These are phyloP conservation scores for Melocanna baccifera DNA, from an alignment of 176 grass and related monocot species.

Conservation along the genomic window DNA sequence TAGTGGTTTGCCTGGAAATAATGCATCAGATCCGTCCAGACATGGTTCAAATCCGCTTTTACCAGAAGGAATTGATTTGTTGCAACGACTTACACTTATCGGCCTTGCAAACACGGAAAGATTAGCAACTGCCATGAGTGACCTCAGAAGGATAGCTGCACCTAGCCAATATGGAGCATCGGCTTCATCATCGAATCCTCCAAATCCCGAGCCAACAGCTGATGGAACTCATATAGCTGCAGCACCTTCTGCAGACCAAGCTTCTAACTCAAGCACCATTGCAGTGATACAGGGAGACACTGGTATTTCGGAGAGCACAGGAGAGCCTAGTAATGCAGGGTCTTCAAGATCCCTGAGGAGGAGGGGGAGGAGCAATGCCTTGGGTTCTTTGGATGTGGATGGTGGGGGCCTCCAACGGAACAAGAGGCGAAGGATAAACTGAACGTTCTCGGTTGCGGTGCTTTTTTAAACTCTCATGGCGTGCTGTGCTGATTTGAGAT, in stretches of 20 bases:
- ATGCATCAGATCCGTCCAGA: slow-evolving; percentile 38
- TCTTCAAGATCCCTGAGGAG: slow-evolving; percentile 66
- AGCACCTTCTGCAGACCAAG: slow-evolving; percentile 70
- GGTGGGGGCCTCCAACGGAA: slow-evolving; percentile 48
- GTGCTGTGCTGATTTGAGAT: slow-evolving; percentile 26
- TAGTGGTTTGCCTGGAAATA: slow-evolving; percentile 39
- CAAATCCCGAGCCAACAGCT: slow-evolving; percentile 43
- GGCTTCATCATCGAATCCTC: slow-evolving; percentile 50
- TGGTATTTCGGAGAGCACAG: slow-evolving; percentile 33
- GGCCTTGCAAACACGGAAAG: slow-evolving; percentile 65
- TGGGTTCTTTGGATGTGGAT: slow-evolving; percentile 75
- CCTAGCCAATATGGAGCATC: slow-evolving; percentile 57
- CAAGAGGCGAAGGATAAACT: slow-evolving; percentile 87
- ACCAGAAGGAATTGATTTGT: slow-evolving; percentile 64
- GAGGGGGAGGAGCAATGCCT: slow-evolving; percentile 56
- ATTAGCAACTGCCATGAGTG: slow-evolving; percentile 57
- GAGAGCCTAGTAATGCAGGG: slow-evolving; percentile 57
- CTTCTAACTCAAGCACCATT: slow-evolving; percentile 84
- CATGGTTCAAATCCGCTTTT: slow-evolving; percentile 45
- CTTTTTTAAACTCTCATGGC: slow-evolving; percentile 1
- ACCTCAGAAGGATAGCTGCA: slow-evolving; percentile 70
- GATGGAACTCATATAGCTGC: slow-evolving; percentile 36
- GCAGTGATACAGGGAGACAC: slow-evolving; percentile 76
- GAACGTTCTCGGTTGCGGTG: slow-evolving; percentile 18
- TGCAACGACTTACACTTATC: slow-evolving; percentile 66